These are phyloP conservation scores for Fusarium algeriense DNA, from an alignment of 2,329 filamentous ascomycete genomes.

Conservation along the genomic window DNA sequence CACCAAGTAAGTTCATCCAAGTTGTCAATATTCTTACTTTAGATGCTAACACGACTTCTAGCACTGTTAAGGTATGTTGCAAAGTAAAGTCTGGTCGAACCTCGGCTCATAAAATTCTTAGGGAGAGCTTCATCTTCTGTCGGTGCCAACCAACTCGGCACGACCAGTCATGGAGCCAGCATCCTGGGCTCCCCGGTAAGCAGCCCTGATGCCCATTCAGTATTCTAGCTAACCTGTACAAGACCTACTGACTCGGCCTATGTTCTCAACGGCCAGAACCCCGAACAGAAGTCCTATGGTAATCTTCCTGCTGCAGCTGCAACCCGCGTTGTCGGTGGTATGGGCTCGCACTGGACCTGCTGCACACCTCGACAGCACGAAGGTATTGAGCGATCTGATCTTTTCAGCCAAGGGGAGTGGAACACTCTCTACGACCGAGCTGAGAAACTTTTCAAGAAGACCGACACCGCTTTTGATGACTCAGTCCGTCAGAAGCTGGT, in stretches of 20 bases:
- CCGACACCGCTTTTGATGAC: not conserved
- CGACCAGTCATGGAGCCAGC: not conserved
- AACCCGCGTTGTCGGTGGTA: constrained; percentile 7
- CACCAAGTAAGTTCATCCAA: not conserved
- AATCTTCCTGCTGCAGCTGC: constrained; percentile 3
- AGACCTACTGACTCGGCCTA: not conserved
- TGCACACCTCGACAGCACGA: constrained; percentile 2
- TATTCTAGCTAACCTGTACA: rapidly evolving
- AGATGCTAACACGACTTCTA: not conserved
- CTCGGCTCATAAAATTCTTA: not conserved
- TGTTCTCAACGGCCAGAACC: constrained; percentile 4
- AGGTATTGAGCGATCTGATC: not conserved
- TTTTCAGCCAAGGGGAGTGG: not conserved
- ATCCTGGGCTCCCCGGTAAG: not conserved
- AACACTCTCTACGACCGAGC: not conserved
- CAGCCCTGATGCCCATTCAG: rapidly evolving
- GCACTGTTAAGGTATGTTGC: not conserved
- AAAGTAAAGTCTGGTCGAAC: too few relatives aligned
- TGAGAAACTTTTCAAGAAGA: not conserved
- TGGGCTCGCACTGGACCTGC: constrained; percentile 16
- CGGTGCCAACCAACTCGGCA: not conserved
- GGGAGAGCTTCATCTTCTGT: constrained; percentile 1
- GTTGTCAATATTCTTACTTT: not conserved
- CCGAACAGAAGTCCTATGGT: not conserved
- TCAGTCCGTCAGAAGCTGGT: constrained; percentile 5